phyloP scores from a whole-genome alignment of 2,329 filamentous ascomycete species.

The Myriosclerotinia duriaeana region DNA sequence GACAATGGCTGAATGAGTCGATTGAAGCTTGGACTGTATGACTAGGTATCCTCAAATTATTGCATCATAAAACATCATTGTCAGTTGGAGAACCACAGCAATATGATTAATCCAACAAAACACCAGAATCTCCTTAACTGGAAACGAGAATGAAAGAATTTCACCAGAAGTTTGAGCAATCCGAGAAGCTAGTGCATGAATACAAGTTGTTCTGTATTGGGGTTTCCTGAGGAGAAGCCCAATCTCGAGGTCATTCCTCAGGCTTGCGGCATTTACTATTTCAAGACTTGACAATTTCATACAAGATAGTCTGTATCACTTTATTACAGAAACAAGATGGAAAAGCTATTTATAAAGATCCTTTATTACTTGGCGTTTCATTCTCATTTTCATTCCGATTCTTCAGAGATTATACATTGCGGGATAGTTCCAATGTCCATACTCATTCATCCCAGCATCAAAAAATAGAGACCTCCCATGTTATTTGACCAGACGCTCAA shows the following conservation, averaged over 20 bases:
- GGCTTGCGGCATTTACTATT: neutral
- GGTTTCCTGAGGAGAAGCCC: neutral
- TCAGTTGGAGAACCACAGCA: neutral
- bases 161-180: neutral
- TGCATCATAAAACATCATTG: neutral
- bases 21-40: neutral
- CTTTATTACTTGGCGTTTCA: no score
- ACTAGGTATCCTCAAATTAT: neutral
- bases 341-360: no score
- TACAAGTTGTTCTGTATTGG: neutral
- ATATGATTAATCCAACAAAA: neutral
- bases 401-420: no score
- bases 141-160: neutral
- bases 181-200: neutral
- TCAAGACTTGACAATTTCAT: neutral
- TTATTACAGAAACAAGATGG: no score
- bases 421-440: neutral
- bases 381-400: no score
- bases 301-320: no score
- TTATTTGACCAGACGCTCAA: neutral
- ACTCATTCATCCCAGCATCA: neutral
- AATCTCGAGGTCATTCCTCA: neutral
- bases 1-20: neutral
- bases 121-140: neutral
- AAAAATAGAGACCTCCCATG: neutral